Base-by-base conservation (phyloP, 768 basidiomycete species). In the Pleurotus djamor region DNA sequence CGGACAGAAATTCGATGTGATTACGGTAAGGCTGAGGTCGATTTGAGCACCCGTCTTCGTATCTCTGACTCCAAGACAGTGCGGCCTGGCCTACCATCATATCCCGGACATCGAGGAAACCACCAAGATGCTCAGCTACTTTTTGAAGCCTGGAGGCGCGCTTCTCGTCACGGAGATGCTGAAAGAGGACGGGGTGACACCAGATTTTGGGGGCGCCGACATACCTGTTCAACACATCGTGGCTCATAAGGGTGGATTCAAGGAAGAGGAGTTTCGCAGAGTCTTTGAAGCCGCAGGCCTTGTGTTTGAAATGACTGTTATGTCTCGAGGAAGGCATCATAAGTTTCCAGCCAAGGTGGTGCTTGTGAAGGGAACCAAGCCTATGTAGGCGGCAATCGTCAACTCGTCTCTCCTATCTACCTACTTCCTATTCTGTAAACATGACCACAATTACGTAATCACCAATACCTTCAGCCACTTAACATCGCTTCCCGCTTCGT, bases 1-100 rank as follows among this genome's bases (percentile, higher is more conserved):
- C 13, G 83, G 79, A 4, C 67, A 69, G 56, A 79, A 77, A 55
- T 92, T 92, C 62, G 89, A 93, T 67, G 78, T 91, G 41, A 74
- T 89, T 59, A 80, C 86, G 4, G 91, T 92, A 67, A 66, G 88
- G 72, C n/a, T n/a, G n/a, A n/a, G n/a, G n/a, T n/a, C n/a, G n/a
- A n/a, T n/a, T n/a, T n/a, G n/a, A n/a, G n/a, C n/a, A 28, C 51
- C 5, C 43, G 44, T 45, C 38, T 4, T 52, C 57, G 34, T 13
- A 52, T 48, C 55, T 56, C 37, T 32, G 48, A 21, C 3, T 56
- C 1, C 21, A 28, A 28, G 3, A 28, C 21, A 89, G 87, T 89
- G 88, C 63, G 67, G 77, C 12, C 75, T 77, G 44, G 75, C 89
- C 2, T 91, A 87, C 64, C 89, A 91, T 61, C 89, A 91, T 65